Evolutionary conservation across 2,329 filamentous ascomycete genomes (phyloP).

Genomic region (Dactylonectria macrodidyma): DNA sequence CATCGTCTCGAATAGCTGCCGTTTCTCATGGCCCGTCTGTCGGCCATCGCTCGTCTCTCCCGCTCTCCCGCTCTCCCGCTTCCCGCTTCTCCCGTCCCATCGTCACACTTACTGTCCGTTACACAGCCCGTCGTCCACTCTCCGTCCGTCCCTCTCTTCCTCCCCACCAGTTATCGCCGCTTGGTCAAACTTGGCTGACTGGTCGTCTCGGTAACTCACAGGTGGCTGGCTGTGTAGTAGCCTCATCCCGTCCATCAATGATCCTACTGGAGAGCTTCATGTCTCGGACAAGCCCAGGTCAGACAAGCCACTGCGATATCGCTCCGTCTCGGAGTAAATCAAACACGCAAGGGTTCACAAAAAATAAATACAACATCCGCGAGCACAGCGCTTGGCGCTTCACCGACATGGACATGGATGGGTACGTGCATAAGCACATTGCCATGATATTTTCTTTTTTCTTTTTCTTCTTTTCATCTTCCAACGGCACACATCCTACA

Average conservation of each 20-base stretch:
- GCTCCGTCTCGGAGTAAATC: constrained; percentile 4
- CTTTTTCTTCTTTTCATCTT: constrained; percentile 27
- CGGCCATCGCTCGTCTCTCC: constrained; percentile 8
- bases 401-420: constrained; percentile 14
- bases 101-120: constrained; percentile 25
- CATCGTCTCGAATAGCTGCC: neutral
- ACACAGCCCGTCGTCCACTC: constrained; percentile 2
- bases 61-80: constrained; percentile 8
- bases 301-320: constrained; percentile 9
- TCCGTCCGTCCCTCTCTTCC: neutral
- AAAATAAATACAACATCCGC: constrained; percentile 15
- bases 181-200: neutral
- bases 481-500: neutral
- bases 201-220: neutral
- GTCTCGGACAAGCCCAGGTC: constrained; percentile 23
- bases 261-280: constrained; percentile 13
- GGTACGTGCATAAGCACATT: constrained; percentile 13
- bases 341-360: constrained; percentile 6
- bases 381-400: constrained; percentile 8
- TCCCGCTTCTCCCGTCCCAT: constrained; percentile 5
- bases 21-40: constrained; percentile 10
- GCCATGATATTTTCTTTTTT: constrained; percentile 26
- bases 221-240: constrained; percentile 7
- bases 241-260: constrained; percentile 16
- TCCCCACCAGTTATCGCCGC: neutral